Evolutionary conservation across 2,329 filamentous ascomycete genomes (phyloP), one percentile per base, ranked within the genome.

Genomic region (Harringtonia lauricola): DNA sequence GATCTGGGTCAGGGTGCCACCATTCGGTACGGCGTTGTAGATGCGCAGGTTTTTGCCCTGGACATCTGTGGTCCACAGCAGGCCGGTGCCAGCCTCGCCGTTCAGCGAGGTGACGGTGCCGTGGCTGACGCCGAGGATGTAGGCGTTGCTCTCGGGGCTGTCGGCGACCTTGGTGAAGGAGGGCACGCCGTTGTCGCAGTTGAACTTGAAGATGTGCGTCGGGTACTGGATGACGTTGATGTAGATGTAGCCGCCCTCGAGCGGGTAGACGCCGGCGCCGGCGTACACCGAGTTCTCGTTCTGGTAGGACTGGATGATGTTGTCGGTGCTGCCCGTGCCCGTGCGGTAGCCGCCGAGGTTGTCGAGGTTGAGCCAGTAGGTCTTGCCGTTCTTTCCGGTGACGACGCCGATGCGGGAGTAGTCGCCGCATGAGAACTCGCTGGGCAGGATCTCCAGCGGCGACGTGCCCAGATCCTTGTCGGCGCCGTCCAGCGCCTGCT

Each of bases 21-120:
- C 63, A 6, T 62, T 57, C 0, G 71, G 74, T 10, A 98, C 70
- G 22, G 86, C 81, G 60, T 95, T 95, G 72, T 94, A 94, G 57
- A 96, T 94, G 55, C 86, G 83, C 57, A 87, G 61, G 45, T 70
- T 69, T 8, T 60, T 58, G 7, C 71, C 71, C 49, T 76, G 68
- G 0, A 76, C 70, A 43, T 79, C 74, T 1, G 65, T 68, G 2
- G 66, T 67, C 74, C 74, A 79, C 7, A 76, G 54, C 1, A 79
- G 64, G 22, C 73, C 74, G 1, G 72, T 76, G 3, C 74, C 74
- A 3, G 63, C 55, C 49, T 74, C 62, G 4, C 68, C 69, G 42
- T 72, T 66, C 37, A 76, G 60, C 0, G 73, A 73, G 0, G 74
- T 79, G 0, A 68, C 69, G 0, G 73, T 75, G 19, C 72, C 71